phyloP scores from a whole-genome alignment of 2,329 filamentous ascomycete species.

The Fusarium sp. region DNA sequence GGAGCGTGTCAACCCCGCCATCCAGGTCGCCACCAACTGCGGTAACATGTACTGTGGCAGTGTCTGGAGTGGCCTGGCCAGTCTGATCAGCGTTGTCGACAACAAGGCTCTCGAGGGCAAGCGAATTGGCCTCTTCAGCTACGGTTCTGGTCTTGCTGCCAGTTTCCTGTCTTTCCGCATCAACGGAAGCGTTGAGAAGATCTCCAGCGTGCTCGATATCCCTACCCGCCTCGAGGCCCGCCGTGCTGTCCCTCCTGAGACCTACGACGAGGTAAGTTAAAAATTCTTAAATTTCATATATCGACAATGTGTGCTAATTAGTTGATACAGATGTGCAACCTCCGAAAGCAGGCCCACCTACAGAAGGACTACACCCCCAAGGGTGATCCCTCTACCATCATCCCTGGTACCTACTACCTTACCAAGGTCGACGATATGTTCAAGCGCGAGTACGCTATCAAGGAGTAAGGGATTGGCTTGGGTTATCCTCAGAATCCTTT shows the following conservation, averaged over 20 bases:
- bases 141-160: conserved; percentile 79
- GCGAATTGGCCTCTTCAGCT: conserved; percentile 81
- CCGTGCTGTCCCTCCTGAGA: conserved; percentile 73
- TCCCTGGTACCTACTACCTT: conserved; percentile 79
- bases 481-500: conserved; percentile 23
- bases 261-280: conserved; percentile 76
- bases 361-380: conserved; percentile 81
- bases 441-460: conserved; percentile 80
- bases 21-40: conserved; percentile 82
- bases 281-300: not conserved
- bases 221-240: conserved; percentile 74
- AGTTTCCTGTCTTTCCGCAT: conserved; percentile 81
- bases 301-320: conserved; percentile 34
- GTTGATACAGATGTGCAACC: conserved; percentile 74
- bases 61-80: conserved; percentile 80
- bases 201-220: conserved; percentile 76
- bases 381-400: conserved; percentile 74
- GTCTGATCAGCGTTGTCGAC: conserved; percentile 73
- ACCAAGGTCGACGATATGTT: conserved; percentile 87
- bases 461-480: conserved; percentile 64
- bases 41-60: conserved; percentile 77
- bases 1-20: conserved; percentile 78
- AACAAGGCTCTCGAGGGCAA: conserved; percentile 75
- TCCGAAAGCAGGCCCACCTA: conserved; percentile 85
- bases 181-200: conserved; percentile 74